A percentile compares a stretch with the other conserved stretches of the same genome.
Evolutionary conservation across 2,329 filamentous ascomycete species (phyloP).

Genomic region (Uncinocarpus reesii): DNA sequence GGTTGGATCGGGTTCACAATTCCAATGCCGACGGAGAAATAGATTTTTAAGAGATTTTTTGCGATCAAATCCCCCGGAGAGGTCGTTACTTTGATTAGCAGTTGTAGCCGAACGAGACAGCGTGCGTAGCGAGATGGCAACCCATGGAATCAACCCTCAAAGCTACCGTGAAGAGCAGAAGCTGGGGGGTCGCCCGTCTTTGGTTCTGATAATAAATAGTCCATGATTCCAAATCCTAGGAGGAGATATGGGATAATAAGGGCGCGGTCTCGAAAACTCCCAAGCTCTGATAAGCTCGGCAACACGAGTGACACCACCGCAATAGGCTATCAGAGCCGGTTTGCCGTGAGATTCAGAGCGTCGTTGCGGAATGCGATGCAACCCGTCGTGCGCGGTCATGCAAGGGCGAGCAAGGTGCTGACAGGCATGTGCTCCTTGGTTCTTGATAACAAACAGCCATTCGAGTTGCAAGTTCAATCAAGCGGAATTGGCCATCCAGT

Average conservation of each 20-base stretch:
- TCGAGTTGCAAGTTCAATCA: too few relatives aligned
- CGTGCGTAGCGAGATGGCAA: too few relatives aligned
- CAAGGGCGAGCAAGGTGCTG: too few relatives aligned
- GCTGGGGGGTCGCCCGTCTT: background rate
- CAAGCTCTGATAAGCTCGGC: background rate
- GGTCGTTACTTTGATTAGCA: background rate
- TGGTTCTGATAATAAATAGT: background rate
- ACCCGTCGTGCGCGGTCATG: too few relatives aligned
- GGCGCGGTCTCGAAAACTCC: background rate
- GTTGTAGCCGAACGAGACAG: background rate
- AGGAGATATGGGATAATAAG: background rate
- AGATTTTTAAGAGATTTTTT: too few relatives aligned
- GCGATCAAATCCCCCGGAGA: background rate
- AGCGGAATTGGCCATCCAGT: too few relatives aligned
- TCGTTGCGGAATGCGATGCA: too few relatives aligned
- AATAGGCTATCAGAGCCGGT: constrained; percentile 1
- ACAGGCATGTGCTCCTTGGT: too few relatives aligned
- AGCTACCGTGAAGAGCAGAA: background rate
- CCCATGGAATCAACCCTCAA: background rate
- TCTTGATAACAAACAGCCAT: too few relatives aligned
- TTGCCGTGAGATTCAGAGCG: too few relatives aligned
- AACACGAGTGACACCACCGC: background rate
- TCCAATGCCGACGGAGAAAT: too few relatives aligned
- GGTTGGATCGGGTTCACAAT: too few relatives aligned
- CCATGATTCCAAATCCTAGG: background rate